A percentile compares a stretch with the other conserved stretches of the same genome.
These are phyloP conservation scores for Backusella westeae DNA, from an alignment of 192 early-diverging fungal genomes.

Conservation along the genomic window DNA sequence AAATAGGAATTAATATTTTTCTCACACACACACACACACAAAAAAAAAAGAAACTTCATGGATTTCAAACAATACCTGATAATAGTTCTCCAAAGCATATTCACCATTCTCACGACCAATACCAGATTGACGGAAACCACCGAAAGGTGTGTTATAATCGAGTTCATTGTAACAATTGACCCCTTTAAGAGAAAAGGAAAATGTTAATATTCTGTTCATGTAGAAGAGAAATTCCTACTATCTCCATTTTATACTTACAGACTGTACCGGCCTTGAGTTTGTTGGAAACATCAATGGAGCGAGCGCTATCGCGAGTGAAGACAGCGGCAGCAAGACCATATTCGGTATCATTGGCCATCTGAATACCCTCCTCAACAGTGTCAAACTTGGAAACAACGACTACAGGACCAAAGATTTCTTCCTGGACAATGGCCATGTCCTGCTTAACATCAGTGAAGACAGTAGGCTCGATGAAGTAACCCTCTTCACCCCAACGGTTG, in stretches of 20 bases:
- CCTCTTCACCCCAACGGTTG: conserved; percentile 57
- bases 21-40: neutral
- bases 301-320: conserved; percentile 63
- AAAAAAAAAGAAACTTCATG: neutral
- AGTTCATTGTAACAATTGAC: conserved; percentile 29
- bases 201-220: neutral
- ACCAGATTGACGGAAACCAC: conserved; percentile 71
- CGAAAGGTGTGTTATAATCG: conserved; percentile 48
- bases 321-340: conserved; percentile 79
- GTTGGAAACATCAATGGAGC: conserved; percentile 53
- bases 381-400: conserved; percentile 73
- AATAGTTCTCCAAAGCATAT: conserved; percentile 51
- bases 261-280: conserved; percentile 56
- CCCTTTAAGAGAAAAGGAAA: conserved; percentile 13
- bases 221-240: neutral
- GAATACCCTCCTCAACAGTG: conserved; percentile 68
- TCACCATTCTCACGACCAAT: conserved; percentile 60
- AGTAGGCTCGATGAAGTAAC: conserved; percentile 80
- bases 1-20: neutral
- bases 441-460: conserved; percentile 67
- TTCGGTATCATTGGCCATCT: conserved; percentile 64
- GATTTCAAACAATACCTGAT: conserved; percentile 35
- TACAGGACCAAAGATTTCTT: conserved; percentile 91
- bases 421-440: conserved; percentile 53
- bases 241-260: conserved; percentile 29